A percentile compares a stretch with the other conserved stretches of the same genome.
Conservation (phyloP, 164 flowering plant species). For the Nelumbo lutea region DNA sequence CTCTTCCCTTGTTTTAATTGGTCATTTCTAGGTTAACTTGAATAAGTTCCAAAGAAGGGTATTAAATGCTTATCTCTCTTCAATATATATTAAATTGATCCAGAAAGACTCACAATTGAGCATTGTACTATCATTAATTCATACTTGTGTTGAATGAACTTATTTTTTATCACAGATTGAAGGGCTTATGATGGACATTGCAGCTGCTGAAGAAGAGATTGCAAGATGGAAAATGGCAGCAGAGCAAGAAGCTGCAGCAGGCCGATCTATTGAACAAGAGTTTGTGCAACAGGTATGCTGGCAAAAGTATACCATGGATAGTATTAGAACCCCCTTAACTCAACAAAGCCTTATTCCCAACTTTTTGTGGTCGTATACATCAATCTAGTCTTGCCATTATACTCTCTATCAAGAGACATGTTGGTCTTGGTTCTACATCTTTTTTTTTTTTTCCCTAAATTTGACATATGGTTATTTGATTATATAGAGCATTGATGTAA, state of each 20-base stretch:
- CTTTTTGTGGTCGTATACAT: no score
- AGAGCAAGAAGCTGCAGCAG: slow-evolving; percentile 97
- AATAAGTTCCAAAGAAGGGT: no score
- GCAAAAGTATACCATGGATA: neutral
- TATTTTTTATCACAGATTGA: slow-evolving; percentile 50
- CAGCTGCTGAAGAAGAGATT: slow-evolving; percentile 95
- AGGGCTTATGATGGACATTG: slow-evolving; percentile 94
- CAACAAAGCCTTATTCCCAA: no score
- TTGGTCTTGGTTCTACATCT: no score
- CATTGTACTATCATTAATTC: neutral
- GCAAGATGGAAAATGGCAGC: slow-evolving; percentile 95
- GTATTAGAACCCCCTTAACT: no score
- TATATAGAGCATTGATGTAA: no score
- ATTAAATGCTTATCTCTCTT: neutral
- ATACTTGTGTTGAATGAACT: neutral
- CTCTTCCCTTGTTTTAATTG: neutral
- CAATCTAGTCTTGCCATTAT: no score
- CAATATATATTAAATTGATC: neutral
- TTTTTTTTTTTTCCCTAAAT: no score
- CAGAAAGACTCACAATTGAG: neutral
- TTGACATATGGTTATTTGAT: no score
- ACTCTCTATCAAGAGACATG: no score
- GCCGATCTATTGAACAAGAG: slow-evolving; percentile 84
- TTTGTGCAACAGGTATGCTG: slow-evolving; percentile 55
- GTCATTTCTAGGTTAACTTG: neutral